Base-by-base conservation (phyloP, 2,329 filamentous ascomycete species). In the Sporothrix inflata region DNA sequence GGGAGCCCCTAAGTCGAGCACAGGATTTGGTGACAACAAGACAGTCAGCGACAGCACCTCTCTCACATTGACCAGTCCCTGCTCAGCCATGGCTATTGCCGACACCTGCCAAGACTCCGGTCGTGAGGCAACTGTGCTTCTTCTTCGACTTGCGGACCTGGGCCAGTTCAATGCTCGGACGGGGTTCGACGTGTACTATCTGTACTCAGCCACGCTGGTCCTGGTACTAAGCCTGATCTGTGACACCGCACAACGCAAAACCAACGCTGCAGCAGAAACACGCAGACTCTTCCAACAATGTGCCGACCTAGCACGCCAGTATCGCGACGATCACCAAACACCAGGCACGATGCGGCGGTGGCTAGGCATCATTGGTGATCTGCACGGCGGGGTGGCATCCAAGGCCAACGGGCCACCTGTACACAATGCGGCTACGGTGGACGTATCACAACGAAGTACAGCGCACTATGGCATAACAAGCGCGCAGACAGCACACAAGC, bases 141-240 rank as follows among this genome's bases (percentile, higher is more conserved):
- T 83, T 2, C 76, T 82, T 16, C 78, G 78, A 49, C 76, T 83
- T 0, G 80, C 82, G 12, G 61, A 76, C 2, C 78, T 81, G 42
- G 77, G 77, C 2, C 79, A 78, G 45, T 83, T 83, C 70, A 80
- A 83, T 72, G 73, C 79, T 12, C 76, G 79, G 27, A 80, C 79
- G 0, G 81, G 80, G 78, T 82, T 79, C 76, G 82, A 84, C 61
- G 76, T 81, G 5, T 84, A 80, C 78, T 83, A 81, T 60, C 76
- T 79, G 1, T 77, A 82, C 45, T 75, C 80, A 14, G 78, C 81
- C 1, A 78, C 79, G 55, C 79, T 82, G 6, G 76, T 80, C 0
- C 78, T 83, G 1, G 79, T 82, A 1, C 78, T 84, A 2, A 79
- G 82, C 60, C 76, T 84, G 78, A 68, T 82, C 76, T 78, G 76